Evolutionary conservation across 2,329 filamentous ascomycete genomes (phyloP), one percentile per base, ranked within the genome.

Genomic region (Pseudogymnoascus sp.): DNA sequence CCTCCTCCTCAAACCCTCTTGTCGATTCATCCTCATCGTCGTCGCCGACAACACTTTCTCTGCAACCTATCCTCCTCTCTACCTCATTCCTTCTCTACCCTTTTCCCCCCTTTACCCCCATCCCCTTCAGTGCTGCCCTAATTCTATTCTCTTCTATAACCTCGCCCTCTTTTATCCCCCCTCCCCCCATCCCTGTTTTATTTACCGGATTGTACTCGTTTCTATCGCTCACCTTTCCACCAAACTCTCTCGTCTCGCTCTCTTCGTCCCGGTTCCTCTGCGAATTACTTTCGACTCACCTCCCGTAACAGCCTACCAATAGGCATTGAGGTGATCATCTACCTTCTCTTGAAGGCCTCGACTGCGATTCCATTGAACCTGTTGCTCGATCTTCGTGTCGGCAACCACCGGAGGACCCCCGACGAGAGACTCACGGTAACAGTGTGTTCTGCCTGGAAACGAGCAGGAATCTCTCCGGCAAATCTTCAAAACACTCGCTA

Each of bases 81-180:
- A 72, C 69, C 69, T 70, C 70, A 71, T 65, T 70, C 69, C 68
- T 67, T 65, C 65, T 65, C 61, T 70, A 67, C 64, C 64, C 67
- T 64, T 65, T 67, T 69, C 64, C 69, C 63, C 65, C 65, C 66
- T 62, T 59, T 69, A 65, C 68, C 68, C 69, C 67, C 64, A 62
- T 63, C 62, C 68, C 66, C 65, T 63, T 66, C 67, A 29, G 68
- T 66, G 68, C 72, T 74, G 69, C 72, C 72, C 75, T 74, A 70
- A 69, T 72, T 69, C 70, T 71, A 69, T 68, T 70, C 70, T 69
- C 68, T 70, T 65, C 66, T 64, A 68, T 69, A 56, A 68, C 67
- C 65, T 67, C 63, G 67, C 66, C 67, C 70, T 67, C 64, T 69
- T 72, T 66, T 68, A 62, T 66, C 65, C 65, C 65, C 65, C 64